Evolutionary conservation across 306 rosid species (phyloP).

Genomic region (Dalbergia oliveri): DNA sequence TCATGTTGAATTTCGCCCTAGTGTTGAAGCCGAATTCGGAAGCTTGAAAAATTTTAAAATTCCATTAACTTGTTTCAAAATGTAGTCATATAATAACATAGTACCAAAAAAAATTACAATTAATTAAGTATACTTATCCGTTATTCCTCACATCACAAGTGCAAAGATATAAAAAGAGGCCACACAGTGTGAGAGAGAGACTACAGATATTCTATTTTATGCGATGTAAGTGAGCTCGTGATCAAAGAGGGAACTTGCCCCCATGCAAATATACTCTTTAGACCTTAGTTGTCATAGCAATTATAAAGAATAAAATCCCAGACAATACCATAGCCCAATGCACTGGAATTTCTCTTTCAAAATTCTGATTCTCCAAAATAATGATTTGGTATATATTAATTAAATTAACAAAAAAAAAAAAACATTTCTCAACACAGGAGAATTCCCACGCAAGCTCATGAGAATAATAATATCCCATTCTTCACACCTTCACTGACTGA

Average conservation of each 20-base stretch:
- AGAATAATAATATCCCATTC: slow-evolving; percentile 45
- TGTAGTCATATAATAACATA: too few relatives aligned
- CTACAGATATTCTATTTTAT: slow-evolving; percentile 1
- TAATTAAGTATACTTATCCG: not conserved
- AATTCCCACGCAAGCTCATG: slow-evolving; percentile 10
- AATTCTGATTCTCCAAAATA: slow-evolving; percentile 60
- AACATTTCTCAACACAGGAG: slow-evolving; percentile 30
- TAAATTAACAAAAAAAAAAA: slow-evolving; percentile 34
- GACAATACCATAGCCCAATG: slow-evolving; percentile 53
- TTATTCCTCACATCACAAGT: slow-evolving; percentile 10
- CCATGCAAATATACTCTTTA: slow-evolving; percentile 58
- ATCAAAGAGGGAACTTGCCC: slow-evolving; percentile 50
- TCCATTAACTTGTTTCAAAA: too few relatives aligned
- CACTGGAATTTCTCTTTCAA: slow-evolving; percentile 57
- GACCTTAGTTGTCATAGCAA: slow-evolving; percentile 61
- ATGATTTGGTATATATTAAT: slow-evolving; percentile 32
- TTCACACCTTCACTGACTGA: slow-evolving; percentile 17
- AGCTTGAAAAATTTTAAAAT: too few relatives aligned
- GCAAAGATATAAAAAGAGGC: not conserved
- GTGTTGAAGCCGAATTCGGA: too few relatives aligned
- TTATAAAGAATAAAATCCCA: slow-evolving; percentile 51
- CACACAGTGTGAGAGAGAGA: not conserved
- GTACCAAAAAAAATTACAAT: not conserved
- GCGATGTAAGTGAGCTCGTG: slow-evolving; percentile 56
- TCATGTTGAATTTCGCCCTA: too few relatives aligned